A percentile compares a stretch with the other conserved stretches of the same genome.
These are phyloP conservation scores for Thuja plicata DNA, from an alignment of 83 land plant species.

Conservation along the genomic window DNA sequence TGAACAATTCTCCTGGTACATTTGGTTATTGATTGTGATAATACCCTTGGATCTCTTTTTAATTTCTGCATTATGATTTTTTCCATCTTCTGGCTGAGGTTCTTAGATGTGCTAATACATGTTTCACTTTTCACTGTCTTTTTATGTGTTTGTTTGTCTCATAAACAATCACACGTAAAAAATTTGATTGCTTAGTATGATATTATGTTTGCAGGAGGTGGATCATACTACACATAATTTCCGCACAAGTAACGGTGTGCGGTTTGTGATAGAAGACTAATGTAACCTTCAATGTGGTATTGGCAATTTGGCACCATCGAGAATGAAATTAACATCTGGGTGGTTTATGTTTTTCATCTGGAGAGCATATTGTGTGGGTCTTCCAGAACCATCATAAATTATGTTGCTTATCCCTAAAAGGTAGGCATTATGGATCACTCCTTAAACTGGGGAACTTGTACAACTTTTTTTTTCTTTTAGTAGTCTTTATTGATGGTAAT, in stretches of 20 bases:
- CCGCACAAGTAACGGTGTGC: slow-evolving; percentile 5
- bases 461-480: not conserved
- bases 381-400: not conserved
- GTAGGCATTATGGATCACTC: not conserved
- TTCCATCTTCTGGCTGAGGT: not conserved
- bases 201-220: slow-evolving; percentile 23
- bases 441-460: not conserved
- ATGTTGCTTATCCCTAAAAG: not conserved
- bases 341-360: not conserved
- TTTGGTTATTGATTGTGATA: not conserved
- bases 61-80: not conserved
- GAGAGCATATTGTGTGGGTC: not conserved
- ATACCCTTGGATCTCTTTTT: not conserved
- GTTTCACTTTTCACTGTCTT: not conserved
- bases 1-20: not conserved
- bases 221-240: slow-evolving; percentile 39
- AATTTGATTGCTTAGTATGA: not conserved
- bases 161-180: not conserved
- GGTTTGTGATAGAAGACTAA: slow-evolving; percentile 27
- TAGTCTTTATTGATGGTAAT: not conserved
- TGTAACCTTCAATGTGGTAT: not conserved
- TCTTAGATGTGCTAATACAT: not conserved
- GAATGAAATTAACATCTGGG: not conserved
- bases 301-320: not conserved
- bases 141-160: not conserved